These are phyloP conservation scores for Penicillium sp. DNA, from an alignment of 2,329 filamentous ascomycete species.

Conservation along the genomic window DNA sequence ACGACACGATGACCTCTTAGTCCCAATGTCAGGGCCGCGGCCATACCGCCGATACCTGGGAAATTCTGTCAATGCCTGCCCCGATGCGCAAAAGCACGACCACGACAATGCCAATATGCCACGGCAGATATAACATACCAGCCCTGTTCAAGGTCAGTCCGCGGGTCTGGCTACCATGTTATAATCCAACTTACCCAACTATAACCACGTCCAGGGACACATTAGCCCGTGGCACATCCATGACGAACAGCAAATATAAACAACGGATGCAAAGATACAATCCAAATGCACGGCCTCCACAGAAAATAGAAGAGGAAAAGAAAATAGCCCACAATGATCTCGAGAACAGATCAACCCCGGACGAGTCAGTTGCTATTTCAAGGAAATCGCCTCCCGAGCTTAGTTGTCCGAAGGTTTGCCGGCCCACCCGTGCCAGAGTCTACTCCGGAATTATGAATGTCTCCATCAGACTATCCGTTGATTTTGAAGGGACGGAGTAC, in stretches of 20 bases:
- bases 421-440: constrained; percentile 18
- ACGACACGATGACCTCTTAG: constrained; percentile 35
- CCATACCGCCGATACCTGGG: constrained; percentile 40
- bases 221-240: constrained; percentile 28
- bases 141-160: constrained; percentile 24
- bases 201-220: constrained; percentile 34
- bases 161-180: not conserved
- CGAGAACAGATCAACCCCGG: not conserved
- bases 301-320: not conserved
- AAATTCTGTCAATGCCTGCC: not conserved
- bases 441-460: not conserved
- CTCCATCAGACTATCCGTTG: not conserved
- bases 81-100: no score
- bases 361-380: constrained; percentile 13
- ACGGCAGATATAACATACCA: constrained; percentile 23
- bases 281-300: no score
- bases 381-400: constrained; percentile 13
- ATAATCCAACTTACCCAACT: constrained; percentile 32
- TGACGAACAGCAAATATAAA: constrained; percentile 6
- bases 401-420: constrained; percentile 13
- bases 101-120: not conserved
- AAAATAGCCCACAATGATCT: not conserved
- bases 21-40: constrained; percentile 37
- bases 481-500: not conserved
- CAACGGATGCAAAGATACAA: not conserved